Evolutionary conservation across 257 asterid species (phyloP).

Genomic region (Nicotiana tabacum): DNA sequence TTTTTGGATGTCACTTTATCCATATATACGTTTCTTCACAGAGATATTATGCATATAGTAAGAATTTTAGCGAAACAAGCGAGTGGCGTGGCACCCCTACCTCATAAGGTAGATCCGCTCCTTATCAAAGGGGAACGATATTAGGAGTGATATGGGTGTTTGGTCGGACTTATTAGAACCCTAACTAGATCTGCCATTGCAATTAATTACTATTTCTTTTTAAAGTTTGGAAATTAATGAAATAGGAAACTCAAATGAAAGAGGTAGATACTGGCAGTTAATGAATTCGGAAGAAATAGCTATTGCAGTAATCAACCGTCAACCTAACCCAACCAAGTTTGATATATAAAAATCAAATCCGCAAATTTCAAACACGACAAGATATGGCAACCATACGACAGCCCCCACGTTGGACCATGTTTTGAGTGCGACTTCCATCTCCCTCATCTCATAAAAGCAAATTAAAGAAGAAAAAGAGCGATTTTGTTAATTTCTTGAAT

Average conservation of each 20-base stretch:
- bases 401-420: conserved; percentile 18
- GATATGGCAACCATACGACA: neutral
- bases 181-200: neutral
- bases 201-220: neutral
- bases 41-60: too few relatives aligned
- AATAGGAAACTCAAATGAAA: neutral
- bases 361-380: neutral
- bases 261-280: conserved; percentile 20
- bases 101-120: too few relatives aligned
- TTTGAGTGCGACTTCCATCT: neutral
- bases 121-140: too few relatives aligned
- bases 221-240: neutral
- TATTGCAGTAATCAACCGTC: conserved; percentile 18
- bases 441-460: neutral
- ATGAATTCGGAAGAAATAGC: conserved; percentile 21
- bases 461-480: neutral
- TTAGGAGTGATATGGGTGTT: neutral
- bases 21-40: too few relatives aligned
- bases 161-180: neutral
- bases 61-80: too few relatives aligned
- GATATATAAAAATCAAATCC: neutral
- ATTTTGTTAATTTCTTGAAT: neutral
- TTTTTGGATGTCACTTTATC: too few relatives aligned
- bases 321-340: conserved; percentile 27
- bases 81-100: too few relatives aligned